These are phyloP conservation scores for Diutina catenulata DNA, from an alignment of 1,139 yeast species.

Conservation along the genomic window DNA sequence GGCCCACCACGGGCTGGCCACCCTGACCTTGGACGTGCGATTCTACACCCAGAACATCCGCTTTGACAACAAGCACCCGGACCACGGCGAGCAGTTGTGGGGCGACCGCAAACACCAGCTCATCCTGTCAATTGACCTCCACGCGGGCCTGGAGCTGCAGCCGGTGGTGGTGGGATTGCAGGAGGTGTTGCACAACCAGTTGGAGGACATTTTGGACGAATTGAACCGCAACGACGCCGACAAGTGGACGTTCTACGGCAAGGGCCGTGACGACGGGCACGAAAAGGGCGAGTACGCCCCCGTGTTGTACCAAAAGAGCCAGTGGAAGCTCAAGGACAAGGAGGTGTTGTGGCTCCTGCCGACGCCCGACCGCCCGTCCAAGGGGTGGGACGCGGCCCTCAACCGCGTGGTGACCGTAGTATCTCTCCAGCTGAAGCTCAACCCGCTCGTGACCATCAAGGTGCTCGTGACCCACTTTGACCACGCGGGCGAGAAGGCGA, in stretches of 20 bases:
- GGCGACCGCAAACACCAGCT: slow-evolving; percentile 23
- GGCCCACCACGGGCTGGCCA: not conserved
- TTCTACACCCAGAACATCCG: slow-evolving; percentile 45
- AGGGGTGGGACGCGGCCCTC: slow-evolving; percentile 48
- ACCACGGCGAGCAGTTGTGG: slow-evolving; percentile 35
- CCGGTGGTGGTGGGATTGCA: slow-evolving; percentile 36
- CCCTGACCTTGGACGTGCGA: slow-evolving; percentile 15
- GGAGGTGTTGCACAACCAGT: slow-evolving; percentile 42
- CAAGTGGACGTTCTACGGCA: slow-evolving; percentile 33
- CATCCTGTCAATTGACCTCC: slow-evolving; percentile 25
- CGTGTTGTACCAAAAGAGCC: slow-evolving; percentile 21
- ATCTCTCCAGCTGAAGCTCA: slow-evolving; percentile 19
- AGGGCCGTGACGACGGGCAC: slow-evolving; percentile 36
- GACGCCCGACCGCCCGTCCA: slow-evolving; percentile 35
- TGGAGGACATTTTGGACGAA: slow-evolving; percentile 29
- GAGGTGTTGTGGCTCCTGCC: slow-evolving; percentile 32
- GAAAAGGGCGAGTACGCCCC: slow-evolving; percentile 36
- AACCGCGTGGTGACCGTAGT: slow-evolving; percentile 35
- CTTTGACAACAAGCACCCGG: slow-evolving; percentile 25
- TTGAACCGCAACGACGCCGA: slow-evolving; percentile 18
- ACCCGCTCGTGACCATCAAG: slow-evolving; percentile 23
- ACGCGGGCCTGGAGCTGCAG: slow-evolving; percentile 19
- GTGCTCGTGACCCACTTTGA: slow-evolving; percentile 51
- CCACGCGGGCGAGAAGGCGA: slow-evolving; percentile 36
- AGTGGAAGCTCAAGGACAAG: slow-evolving; percentile 25